Conservation (phyloP, 2,329 filamentous ascomycete species). For the Aspergillus floridensis region DNA sequence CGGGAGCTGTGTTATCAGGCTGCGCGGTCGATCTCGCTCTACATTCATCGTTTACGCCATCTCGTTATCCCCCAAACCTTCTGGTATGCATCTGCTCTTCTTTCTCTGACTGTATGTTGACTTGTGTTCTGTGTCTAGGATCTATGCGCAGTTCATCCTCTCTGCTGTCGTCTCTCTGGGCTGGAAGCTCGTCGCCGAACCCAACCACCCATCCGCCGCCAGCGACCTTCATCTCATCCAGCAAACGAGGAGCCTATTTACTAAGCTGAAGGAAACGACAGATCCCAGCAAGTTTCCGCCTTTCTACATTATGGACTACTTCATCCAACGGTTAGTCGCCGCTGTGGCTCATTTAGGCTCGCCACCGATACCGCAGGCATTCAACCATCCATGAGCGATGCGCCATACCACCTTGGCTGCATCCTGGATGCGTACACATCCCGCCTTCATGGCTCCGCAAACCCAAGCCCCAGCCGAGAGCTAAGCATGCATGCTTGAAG, state of each 20-base stretch:
- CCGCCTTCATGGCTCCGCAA: too few species aligned
- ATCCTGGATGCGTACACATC: too few species aligned
- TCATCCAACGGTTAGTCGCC: too few species aligned
- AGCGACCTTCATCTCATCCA: slow-evolving; percentile 4
- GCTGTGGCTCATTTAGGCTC: too few species aligned
- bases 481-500: too few species aligned
- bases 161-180: slow-evolving; percentile 5
- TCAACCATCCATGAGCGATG: too few species aligned
- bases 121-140: neutral
- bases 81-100: neutral
- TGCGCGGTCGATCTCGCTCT: slow-evolving; percentile 23
- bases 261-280: neutral
- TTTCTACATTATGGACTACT: too few species aligned
- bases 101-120: too few species aligned
- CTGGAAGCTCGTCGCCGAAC: neutral
- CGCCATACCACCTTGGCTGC: too few species aligned
- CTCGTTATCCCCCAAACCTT: neutral
- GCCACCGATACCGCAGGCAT: too few species aligned
- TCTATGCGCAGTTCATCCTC: slow-evolving; percentile 7
- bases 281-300: too few species aligned
- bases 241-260: neutral
- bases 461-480: too few species aligned
- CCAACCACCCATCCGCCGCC: neutral
- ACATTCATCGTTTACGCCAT: neutral
- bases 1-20: slow-evolving; percentile 25